phyloP scores from a whole-genome alignment of 805 yeast genomes.

The Maudiozyma barnettii region DNA sequence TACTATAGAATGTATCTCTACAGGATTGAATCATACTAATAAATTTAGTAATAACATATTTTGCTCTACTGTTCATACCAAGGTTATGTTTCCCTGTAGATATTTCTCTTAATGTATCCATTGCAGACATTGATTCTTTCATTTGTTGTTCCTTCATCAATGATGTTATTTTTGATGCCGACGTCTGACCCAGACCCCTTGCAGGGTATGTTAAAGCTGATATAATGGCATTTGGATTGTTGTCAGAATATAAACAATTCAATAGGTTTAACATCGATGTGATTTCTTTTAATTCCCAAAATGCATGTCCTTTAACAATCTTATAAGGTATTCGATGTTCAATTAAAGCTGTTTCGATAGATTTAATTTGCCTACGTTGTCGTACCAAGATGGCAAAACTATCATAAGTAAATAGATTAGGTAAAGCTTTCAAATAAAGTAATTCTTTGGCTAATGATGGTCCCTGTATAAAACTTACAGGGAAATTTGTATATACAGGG shows the following conservation, averaged over 20 bases:
- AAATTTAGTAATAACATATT: slow-evolving; percentile 15
- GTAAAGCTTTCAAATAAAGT: slow-evolving; percentile 35
- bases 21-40: slow-evolving; percentile 18
- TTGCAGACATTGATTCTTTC: background rate
- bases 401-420: slow-evolving; percentile 37
- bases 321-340: slow-evolving; percentile 50
- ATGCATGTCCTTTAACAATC: slow-evolving; percentile 63
- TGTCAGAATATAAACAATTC: slow-evolving; percentile 47
- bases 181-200: slow-evolving; percentile 56
- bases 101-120: background rate
- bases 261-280: slow-evolving; percentile 52
- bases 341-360: slow-evolving; percentile 54
- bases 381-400: slow-evolving; percentile 71
- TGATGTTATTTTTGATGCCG: slow-evolving; percentile 29
- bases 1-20: slow-evolving; percentile 6
- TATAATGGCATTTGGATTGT: slow-evolving; percentile 51
- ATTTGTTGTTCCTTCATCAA: slow-evolving; percentile 3
- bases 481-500: slow-evolving; percentile 37
- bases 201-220: slow-evolving; percentile 52
- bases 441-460: slow-evolving; percentile 49
- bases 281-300: slow-evolving; percentile 73
- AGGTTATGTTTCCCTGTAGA: slow-evolving; percentile 2
- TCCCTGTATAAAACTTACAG: slow-evolving; percentile 45
- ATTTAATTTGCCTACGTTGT: slow-evolving; percentile 49
- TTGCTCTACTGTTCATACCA: slow-evolving; percentile 16